Evolutionary conservation across 1,284 basidiomycete genomes (phyloP), one percentile per base, ranked within the genome.

Genomic region (Ustilago curta): DNA sequence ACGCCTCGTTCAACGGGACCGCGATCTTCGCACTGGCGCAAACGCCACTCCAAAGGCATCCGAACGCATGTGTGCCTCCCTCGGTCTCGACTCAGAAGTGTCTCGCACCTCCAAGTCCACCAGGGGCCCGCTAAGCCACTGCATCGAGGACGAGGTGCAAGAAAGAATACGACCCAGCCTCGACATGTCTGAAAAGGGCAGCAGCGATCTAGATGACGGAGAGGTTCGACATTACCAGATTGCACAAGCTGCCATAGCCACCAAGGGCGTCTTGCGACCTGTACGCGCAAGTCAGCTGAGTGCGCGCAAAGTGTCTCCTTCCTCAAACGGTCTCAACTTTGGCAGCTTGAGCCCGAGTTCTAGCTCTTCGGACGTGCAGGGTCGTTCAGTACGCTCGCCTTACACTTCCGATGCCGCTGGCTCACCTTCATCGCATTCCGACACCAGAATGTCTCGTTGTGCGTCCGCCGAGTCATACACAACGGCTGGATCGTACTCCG

Each of bases 41-140:
- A 59, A 64, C 16, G 59, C 64, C 32, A 72, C 70, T 18, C 70
- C 70, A 5, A 72, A 68, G 29, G 70, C 64, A 8, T 72, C 70
- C 8, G 43, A 59, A 18, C 70, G 52, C 23, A 54, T 67, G 49
- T 53, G 52, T 6, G 51, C 51, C 37, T 67, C 70, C 1, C 52
- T 70, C 31, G 57, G 57, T 19, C 60, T 64, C 32, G 54, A 64
- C n/a, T 39, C 52, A 7, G 48, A 55, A 9, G 42, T 29, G n/a
- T 35, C 8, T 45, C 40, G 45, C 19, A 29, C 31, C 4, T 9
- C 25, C 8, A 48, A 35, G 40, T 42, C 21, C 8, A 23, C 32
- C 12, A n/a, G 25, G 5, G n/a, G 4, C 14, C 27, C 45, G 44
- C 14, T 23, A 3, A 43, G 55, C 8, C 32, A 45, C 5, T 27